phyloP scores from a whole-genome alignment of 257 asterid species.

The Plectranthus barbatus region DNA sequence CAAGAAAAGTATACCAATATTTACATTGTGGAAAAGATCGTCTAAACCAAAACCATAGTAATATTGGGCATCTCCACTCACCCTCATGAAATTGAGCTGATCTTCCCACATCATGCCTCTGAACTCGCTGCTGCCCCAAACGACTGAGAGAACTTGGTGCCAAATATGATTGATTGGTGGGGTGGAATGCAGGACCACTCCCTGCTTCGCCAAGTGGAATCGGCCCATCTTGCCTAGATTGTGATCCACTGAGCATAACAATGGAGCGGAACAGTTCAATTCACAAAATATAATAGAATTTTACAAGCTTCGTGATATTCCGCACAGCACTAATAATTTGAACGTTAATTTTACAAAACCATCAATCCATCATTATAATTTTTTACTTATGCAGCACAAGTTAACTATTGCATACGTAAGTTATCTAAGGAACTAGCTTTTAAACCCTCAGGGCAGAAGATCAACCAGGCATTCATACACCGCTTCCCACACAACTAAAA shows the following conservation, averaged over 20 bases:
- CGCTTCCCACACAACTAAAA: no score
- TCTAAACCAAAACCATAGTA: neutral
- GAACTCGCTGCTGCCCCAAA: slow-evolving; percentile 50
- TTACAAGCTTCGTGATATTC: no score
- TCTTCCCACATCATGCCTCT: slow-evolving; percentile 59
- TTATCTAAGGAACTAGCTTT: neutral
- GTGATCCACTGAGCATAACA: no score
- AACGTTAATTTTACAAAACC: neutral
- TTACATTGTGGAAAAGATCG: neutral
- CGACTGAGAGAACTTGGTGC: slow-evolving; percentile 43
- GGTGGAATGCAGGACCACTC: no score
- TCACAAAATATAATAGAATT: no score
- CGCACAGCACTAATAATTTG: no score
- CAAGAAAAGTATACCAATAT: neutral
- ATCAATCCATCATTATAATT: neutral
- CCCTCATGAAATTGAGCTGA: slow-evolving; percentile 47
- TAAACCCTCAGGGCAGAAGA: neutral
- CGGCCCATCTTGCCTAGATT: no score
- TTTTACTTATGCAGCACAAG: neutral
- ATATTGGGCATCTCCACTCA: slow-evolving; percentile 29
- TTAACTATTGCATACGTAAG: neutral
- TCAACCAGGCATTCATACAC: neutral
- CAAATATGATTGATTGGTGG: no score
- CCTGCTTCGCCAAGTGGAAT: no score
- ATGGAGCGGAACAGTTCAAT: no score